phyloP scores from a whole-genome alignment of 2,329 filamentous ascomycete genomes.

The Zymoseptoria tritici region DNA sequence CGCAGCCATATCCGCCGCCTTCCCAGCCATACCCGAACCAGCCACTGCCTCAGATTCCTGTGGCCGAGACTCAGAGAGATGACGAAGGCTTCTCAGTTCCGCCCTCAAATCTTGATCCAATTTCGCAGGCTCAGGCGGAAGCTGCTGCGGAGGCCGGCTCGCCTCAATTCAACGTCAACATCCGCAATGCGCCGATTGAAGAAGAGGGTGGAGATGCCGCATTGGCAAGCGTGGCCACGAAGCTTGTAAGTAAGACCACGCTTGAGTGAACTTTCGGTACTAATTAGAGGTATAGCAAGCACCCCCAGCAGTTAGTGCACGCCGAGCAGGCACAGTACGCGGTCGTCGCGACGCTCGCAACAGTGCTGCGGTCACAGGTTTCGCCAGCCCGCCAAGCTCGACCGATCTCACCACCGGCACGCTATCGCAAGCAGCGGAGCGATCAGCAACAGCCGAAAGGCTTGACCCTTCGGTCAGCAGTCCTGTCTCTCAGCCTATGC shows the following conservation, averaged over 20 bases:
- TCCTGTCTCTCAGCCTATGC: conserved; percentile 4
- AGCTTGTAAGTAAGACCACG: conserved; percentile 45
- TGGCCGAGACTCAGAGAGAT: conserved; percentile 50
- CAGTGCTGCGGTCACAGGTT: conserved; percentile 57
- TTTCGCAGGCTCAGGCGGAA: conserved; percentile 66
- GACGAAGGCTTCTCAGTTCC: conserved; percentile 72
- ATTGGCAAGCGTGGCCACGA: conserved; percentile 66
- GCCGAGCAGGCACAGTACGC: conserved; percentile 62
- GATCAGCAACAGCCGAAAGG: conserved; percentile 1
- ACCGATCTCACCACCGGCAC: conserved; percentile 2
- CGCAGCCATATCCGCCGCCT: conserved; percentile 12
- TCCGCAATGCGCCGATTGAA: conserved; percentile 67
- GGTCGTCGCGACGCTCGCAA: conserved; percentile 88
- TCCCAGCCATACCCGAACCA: conserved; percentile 1
- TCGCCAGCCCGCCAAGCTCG: conserved; percentile 8
- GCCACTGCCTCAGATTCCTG: neutral
- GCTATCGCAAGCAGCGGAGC: neutral
- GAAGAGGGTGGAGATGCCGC: conserved; percentile 66
- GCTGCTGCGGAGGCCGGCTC: conserved; percentile 51
- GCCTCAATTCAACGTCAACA: conserved; percentile 68
- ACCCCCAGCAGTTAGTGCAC: conserved; percentile 43
- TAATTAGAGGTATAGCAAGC: conserved; percentile 34
- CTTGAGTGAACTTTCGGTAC: neutral
- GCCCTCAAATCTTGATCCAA: conserved; percentile 48
- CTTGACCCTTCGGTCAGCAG: conserved; percentile 1